phyloP scores from a whole-genome alignment of 148 eudicot genomes.

The Nepenthes mirabilis region DNA sequence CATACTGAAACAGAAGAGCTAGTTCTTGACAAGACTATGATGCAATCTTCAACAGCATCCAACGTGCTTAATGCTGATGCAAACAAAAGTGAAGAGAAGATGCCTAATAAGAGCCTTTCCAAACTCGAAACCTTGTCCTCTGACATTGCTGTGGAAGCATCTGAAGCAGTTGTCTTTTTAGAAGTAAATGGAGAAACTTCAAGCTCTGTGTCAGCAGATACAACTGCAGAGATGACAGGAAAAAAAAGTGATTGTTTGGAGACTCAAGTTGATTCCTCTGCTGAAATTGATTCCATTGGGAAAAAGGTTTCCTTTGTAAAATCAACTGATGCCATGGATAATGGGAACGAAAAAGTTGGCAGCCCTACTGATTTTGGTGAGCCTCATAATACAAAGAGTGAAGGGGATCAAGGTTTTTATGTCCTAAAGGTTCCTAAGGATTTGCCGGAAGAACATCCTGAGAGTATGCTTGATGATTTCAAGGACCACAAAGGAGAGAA shows the following conservation, averaged over 20 bases:
- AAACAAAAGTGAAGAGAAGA: conserved; percentile 3
- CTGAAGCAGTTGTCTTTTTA: conserved; percentile 10
- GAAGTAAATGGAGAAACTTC: conserved; percentile 6
- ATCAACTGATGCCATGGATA: conserved; percentile 4
- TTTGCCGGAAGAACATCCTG: conserved; percentile 12
- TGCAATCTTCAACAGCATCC: conserved; percentile 6
- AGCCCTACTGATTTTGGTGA: conserved; percentile 8
- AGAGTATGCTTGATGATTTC: conserved; percentile 13
- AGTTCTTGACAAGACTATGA: conserved; percentile 7
- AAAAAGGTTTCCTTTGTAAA: conserved; percentile 5
- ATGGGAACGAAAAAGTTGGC: conserved; percentile 8
- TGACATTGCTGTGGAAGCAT: conserved; percentile 3
- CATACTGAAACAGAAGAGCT: conserved; percentile 12
- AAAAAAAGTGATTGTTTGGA: conserved; percentile 11
- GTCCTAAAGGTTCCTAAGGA: conserved; percentile 14
- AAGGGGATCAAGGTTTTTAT: conserved; percentile 5
- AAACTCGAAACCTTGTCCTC: too few relatives aligned
- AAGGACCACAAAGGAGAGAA: conserved; percentile 10
- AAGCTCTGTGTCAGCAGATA: conserved; percentile 8
- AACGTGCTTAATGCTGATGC: conserved; percentile 9
- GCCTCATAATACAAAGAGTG: conserved; percentile 8
- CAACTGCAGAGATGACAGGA: conserved; percentile 5
- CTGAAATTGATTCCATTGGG: conserved; percentile 10
- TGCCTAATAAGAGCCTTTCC: background rate
- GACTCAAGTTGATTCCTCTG: conserved; percentile 10